These are phyloP conservation scores for Massarina eburnea DNA, from an alignment of 2,329 filamentous ascomycete species.

Conservation along the genomic window DNA sequence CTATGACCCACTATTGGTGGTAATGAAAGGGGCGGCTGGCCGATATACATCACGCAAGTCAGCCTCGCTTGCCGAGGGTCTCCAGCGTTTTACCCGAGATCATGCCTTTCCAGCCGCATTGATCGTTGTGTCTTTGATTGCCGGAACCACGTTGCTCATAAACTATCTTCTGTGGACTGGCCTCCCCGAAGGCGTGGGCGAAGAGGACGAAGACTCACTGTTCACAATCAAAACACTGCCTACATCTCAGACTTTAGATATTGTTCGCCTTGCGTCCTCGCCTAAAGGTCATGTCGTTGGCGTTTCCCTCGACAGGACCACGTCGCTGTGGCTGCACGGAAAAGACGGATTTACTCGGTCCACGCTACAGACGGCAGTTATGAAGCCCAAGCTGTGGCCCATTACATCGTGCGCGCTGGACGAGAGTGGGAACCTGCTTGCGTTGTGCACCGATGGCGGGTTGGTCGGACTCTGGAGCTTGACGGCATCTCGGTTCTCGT, in stretches of 20 bases:
- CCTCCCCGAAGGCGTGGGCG: conserved; percentile 46
- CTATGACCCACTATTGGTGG: conserved; percentile 73
- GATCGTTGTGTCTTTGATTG: conserved; percentile 63
- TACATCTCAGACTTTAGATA: conserved; percentile 68
- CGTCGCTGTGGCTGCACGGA: conserved; percentile 61
- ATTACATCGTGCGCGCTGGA: conserved; percentile 67
- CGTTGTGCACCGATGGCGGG: conserved; percentile 62
- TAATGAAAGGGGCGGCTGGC: conserved; percentile 68
- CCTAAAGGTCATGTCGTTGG: conserved; percentile 67
- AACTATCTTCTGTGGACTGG: conserved; percentile 74
- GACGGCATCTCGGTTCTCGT: conserved; percentile 57
- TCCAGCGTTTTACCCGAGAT: conserved; percentile 55
- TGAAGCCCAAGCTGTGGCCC: conserved; percentile 44
- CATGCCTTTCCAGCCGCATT: conserved; percentile 70
- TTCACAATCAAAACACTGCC: conserved; percentile 63
- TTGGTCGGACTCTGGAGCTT: conserved; percentile 67
- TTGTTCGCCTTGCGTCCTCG: conserved; percentile 65
- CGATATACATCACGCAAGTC: conserved; percentile 54
- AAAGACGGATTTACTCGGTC: conserved; percentile 32
- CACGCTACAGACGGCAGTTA: conserved; percentile 32
- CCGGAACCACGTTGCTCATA: conserved; percentile 69
- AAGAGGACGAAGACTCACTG: conserved; percentile 53
- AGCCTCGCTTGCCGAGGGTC: conserved; percentile 56
- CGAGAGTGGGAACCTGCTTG: conserved; percentile 64
- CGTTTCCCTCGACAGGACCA: conserved; percentile 68